Evolutionary conservation across 305 asterid species (phyloP).

Genomic region (Petunia hybrid): DNA sequence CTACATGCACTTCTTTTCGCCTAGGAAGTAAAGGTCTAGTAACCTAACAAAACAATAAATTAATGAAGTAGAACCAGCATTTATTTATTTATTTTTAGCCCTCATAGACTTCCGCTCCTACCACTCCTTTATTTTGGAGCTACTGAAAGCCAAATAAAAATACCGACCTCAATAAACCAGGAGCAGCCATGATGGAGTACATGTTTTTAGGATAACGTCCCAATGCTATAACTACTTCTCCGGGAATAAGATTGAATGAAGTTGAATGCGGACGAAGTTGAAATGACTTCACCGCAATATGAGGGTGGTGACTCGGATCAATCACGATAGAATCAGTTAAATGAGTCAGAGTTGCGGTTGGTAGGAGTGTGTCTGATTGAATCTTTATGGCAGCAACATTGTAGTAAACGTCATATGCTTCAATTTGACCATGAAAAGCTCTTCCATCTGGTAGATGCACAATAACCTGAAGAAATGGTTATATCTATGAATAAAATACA

Average conservation of each 20-base stretch:
- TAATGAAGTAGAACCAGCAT: too few relatives aligned
- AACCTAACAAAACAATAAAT: background rate
- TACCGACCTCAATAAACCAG: slow-evolving; percentile 31
- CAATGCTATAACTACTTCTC: slow-evolving; percentile 24
- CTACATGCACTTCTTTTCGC: background rate
- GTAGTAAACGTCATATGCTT: slow-evolving; percentile 28
- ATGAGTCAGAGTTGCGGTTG: background rate
- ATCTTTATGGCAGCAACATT: slow-evolving; percentile 27
- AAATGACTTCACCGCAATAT: background rate
- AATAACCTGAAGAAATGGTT: slow-evolving; percentile 22
- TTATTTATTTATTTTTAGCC: background rate
- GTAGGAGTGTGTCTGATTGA: slow-evolving; percentile 18
- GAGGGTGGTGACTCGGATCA: background rate
- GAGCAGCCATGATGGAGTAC: slow-evolving; percentile 23
- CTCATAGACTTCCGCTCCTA: background rate
- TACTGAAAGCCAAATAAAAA: background rate
- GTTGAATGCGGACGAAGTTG: slow-evolving; percentile 2
- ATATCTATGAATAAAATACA: background rate
- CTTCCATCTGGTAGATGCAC: slow-evolving; percentile 23
- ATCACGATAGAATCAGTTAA: slow-evolving; percentile 25
- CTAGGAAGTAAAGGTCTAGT: background rate
- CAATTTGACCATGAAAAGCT: background rate
- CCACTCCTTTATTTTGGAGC: background rate
- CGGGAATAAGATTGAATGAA: slow-evolving; percentile 28
- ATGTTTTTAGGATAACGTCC: background rate